These are phyloP conservation scores for Oxyria digyna DNA, from an alignment of 148 eudicot genomes.

Conservation along the genomic window DNA sequence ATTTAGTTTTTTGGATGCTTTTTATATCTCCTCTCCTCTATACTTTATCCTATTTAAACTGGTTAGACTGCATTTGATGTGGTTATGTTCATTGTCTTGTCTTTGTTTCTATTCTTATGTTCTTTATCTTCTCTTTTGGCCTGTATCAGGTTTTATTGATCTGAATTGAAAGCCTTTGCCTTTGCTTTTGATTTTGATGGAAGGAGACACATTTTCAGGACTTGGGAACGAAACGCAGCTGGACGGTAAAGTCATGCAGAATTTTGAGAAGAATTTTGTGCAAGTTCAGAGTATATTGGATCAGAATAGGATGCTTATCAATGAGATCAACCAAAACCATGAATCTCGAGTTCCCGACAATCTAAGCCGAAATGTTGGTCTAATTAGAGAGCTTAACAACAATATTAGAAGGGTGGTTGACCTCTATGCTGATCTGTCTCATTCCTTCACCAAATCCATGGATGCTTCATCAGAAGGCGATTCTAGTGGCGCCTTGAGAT, in stretches of 20 bases:
- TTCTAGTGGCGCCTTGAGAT: constrained; percentile 41
- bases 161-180: background rate
- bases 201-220: constrained; percentile 68
- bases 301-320: constrained; percentile 68
- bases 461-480: constrained; percentile 75
- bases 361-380: constrained; percentile 60
- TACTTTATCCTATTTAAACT: background rate
- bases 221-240: constrained; percentile 46
- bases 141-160: background rate
- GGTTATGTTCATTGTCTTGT: background rate
- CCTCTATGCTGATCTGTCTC: constrained; percentile 72
- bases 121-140: background rate
- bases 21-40: background rate
- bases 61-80: background rate
- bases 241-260: constrained; percentile 59
- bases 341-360: constrained; percentile 77
- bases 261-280: constrained; percentile 71
- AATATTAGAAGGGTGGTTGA: constrained; percentile 76
- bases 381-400: constrained; percentile 81
- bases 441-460: constrained; percentile 45
- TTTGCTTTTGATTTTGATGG: constrained; percentile 26
- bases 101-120: constrained; percentile 2
- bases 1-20: background rate
- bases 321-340: constrained; percentile 84
- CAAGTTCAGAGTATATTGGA: constrained; percentile 79